Evolutionary conservation across 1,139 yeast genomes (phyloP).

Genomic region (Sugiyamaella pinicola): DNA sequence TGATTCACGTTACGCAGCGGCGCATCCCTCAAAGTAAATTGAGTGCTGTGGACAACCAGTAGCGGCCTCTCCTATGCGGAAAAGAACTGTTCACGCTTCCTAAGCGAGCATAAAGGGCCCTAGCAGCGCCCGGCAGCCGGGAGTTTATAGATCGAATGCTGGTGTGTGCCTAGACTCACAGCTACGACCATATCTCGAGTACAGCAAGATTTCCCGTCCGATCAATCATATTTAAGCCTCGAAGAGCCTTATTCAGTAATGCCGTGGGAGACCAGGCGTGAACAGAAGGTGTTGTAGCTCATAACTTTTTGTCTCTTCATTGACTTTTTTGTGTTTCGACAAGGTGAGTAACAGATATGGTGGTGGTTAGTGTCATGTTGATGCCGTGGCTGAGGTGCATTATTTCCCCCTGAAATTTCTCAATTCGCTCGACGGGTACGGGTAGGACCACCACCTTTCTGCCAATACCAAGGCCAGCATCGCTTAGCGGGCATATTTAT

Average conservation of each 20-base stretch:
- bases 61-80: too few relatives aligned
- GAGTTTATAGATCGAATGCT: too few relatives aligned
- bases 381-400: too few relatives aligned
- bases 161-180: neutral
- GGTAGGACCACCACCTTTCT: too few relatives aligned
- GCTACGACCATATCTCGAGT: neutral
- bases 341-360: neutral
- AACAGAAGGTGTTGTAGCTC: neutral
- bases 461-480: neutral
- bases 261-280: constrained; percentile 1
- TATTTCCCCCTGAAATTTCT: neutral
- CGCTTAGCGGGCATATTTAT: neutral
- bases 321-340: neutral
- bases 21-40: too few relatives aligned
- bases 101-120: too few relatives aligned
- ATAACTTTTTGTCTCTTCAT: too few relatives aligned
- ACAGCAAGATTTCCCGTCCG: neutral
- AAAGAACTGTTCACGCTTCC: too few relatives aligned
- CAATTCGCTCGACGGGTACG: neutral
- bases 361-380: too few relatives aligned
- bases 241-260: neutral
- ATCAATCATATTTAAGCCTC: neutral
- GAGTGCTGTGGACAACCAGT: too few relatives aligned
- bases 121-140: too few relatives aligned
- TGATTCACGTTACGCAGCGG: too few relatives aligned